Conservation (phyloP, 1,139 yeast species). For the Saccharomyces hybrid region DNA sequence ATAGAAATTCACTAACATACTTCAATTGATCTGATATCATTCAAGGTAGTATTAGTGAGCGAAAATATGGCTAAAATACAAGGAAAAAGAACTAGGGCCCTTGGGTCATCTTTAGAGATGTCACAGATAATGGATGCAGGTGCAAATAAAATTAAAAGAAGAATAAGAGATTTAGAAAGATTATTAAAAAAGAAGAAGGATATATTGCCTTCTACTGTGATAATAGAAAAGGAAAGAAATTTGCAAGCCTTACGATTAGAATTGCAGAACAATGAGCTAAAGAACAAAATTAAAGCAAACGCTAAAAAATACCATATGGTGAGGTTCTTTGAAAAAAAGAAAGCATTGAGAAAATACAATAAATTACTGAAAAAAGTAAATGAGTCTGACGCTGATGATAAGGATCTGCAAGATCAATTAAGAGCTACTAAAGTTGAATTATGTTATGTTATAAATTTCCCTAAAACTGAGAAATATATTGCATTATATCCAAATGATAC, state of each 20-base stretch:
- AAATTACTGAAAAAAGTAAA: slow-evolving; percentile 44
- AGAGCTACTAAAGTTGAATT: slow-evolving; percentile 60
- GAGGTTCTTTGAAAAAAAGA: slow-evolving; percentile 82
- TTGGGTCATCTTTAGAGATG: slow-evolving; percentile 28
- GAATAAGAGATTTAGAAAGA: slow-evolving; percentile 46
- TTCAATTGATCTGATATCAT: neutral
- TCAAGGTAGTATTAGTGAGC: too few species aligned
- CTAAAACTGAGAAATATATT: slow-evolving; percentile 71
- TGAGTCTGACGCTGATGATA: slow-evolving; percentile 18
- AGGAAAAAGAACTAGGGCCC: slow-evolving; percentile 14
- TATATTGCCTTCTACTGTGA: slow-evolving; percentile 64
- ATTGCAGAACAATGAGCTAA: slow-evolving; percentile 45
- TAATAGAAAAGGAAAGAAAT: slow-evolving; percentile 80
- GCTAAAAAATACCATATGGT: slow-evolving; percentile 91
- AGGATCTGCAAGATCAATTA: slow-evolving; percentile 44
- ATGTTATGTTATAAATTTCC: slow-evolving; percentile 71
- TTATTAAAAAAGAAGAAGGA: slow-evolving; percentile 47
- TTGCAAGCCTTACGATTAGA: slow-evolving; percentile 65
- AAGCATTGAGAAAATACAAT: slow-evolving; percentile 69
- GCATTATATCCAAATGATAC: slow-evolving; percentile 57
- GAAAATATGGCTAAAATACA: slow-evolving; percentile 7
- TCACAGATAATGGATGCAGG: slow-evolving; percentile 33
- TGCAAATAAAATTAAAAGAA: slow-evolving; percentile 37
- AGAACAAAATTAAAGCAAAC: slow-evolving; percentile 46
- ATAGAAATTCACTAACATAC: too few species aligned